Conservation (phyloP, 1,284 basidiomycete species). For the Hypsizygus ulmarius region DNA sequence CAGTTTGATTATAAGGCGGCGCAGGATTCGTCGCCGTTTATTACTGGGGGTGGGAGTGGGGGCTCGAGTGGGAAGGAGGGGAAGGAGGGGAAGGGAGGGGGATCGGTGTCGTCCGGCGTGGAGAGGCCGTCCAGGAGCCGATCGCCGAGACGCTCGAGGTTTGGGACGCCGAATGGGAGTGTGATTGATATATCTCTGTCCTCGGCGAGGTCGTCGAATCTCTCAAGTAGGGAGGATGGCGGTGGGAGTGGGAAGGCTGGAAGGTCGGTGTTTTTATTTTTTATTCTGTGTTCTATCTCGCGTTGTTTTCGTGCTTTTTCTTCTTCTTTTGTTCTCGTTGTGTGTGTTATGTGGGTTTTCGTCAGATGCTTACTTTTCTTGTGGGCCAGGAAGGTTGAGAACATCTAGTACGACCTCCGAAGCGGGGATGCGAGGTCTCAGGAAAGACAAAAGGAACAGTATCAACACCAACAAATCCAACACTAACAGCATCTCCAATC, state of each 20-base stretch:
- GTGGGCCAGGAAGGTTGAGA: conserved; percentile 10
- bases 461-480: no score
- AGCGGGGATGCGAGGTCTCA: no score
- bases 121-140: conserved; percentile 5
- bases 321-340: background rate
- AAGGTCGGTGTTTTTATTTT: background rate
- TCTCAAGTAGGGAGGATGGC: conserved; percentile 1
- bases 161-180: background rate
- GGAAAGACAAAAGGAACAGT: no score
- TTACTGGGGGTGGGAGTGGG: background rate
- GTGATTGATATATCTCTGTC: conserved; percentile 1
- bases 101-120: background rate
- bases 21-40: conserved; percentile 15
- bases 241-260: background rate
- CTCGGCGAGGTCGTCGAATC: background rate
- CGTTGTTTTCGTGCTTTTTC: background rate
- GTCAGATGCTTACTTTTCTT: background rate
- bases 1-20: conserved; percentile 21
- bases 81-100: background rate
- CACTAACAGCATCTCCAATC: no score
- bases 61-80: background rate
- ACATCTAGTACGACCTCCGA: background rate
- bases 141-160: conserved; percentile 4
- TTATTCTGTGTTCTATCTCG: background rate
- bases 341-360: background rate